phyloP scores from a whole-genome alignment of 352 stramenopile species.

The Pythium folliculosum region DNA sequence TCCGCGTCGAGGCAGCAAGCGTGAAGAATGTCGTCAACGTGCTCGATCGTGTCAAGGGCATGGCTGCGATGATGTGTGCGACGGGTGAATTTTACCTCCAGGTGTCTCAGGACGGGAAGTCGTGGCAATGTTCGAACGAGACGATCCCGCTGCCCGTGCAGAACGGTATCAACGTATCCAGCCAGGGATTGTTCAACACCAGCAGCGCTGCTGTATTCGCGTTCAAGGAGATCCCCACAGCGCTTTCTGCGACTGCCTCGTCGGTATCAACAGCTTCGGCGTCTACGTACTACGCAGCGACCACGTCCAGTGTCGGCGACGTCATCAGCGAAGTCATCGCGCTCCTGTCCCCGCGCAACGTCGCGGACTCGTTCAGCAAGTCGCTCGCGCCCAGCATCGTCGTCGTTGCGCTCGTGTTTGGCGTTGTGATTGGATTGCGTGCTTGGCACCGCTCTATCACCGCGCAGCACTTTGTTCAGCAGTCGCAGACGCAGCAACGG shows the following conservation, averaged over 20 bases:
- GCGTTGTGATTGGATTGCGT: conserved; percentile 29
- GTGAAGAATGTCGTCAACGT: conserved; percentile 11
- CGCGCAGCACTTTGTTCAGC: conserved; percentile 21
- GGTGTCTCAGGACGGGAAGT: conserved; percentile 23
- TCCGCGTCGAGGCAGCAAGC: background rate
- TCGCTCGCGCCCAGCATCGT: conserved; percentile 26
- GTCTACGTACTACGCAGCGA: conserved; percentile 26
- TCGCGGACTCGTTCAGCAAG: conserved; percentile 23
- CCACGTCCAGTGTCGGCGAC: background rate
- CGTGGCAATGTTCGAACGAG: conserved; percentile 50
- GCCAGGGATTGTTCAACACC: background rate
- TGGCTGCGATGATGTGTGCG: conserved; percentile 43
- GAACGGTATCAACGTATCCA: conserved; percentile 12
- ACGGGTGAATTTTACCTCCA: conserved; percentile 42
- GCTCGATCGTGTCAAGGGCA: conserved; percentile 27
- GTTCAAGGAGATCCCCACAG: conserved; percentile 5
- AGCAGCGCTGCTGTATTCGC: conserved; percentile 30
- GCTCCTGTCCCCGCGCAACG: conserved; percentile 28
- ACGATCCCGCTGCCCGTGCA: conserved; percentile 42
- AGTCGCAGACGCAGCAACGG: conserved; percentile 13
- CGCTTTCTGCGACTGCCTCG: conserved; percentile 17
- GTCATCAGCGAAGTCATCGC: conserved; percentile 15
- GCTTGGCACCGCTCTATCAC: conserved; percentile 30
- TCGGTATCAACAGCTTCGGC: background rate
- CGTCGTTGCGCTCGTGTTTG: conserved; percentile 25